These are phyloP conservation scores for Neofusicoccum cordaticola DNA, from an alignment of 2,329 filamentous ascomycete genomes.

Conservation along the genomic window DNA sequence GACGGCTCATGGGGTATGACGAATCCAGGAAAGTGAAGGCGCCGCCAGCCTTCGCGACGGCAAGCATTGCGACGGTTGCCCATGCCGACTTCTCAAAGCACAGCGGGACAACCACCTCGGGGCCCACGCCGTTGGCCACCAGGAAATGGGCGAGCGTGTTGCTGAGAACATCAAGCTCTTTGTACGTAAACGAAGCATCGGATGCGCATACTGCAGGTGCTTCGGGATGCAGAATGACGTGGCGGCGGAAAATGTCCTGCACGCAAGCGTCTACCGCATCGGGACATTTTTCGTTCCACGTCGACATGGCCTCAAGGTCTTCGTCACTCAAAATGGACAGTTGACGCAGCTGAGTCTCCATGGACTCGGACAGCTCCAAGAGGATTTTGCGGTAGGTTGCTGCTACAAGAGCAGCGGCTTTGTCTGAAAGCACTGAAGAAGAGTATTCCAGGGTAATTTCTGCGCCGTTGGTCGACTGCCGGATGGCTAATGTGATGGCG, in stretches of 20 bases:
- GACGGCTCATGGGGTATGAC: background rate
- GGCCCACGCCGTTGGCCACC: conserved; percentile 29
- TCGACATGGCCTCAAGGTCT: background rate
- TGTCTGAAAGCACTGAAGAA: background rate
- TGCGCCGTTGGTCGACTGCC: background rate
- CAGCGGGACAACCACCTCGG: conserved; percentile 52
- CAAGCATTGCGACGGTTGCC: conserved; percentile 73
- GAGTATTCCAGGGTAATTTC: background rate
- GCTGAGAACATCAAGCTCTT: conserved; percentile 27
- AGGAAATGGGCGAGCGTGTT: conserved; percentile 31
- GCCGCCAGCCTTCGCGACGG: conserved; percentile 69
- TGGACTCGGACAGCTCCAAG: background rate
- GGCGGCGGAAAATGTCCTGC: conserved; percentile 3
- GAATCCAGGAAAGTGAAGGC: conserved; percentile 75
- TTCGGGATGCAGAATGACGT: conserved; percentile 20
- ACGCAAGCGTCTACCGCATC: background rate
- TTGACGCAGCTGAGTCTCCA: background rate
- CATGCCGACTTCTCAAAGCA: conserved; percentile 72
- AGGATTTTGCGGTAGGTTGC: background rate
- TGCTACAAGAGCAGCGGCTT: background rate
- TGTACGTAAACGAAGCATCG: conserved; percentile 34
- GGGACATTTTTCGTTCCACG: background rate
- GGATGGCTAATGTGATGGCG: background rate
- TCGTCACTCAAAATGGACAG: background rate
- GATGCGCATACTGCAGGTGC: conserved; percentile 32